These are phyloP conservation scores for Lactifluus rugatus DNA, from an alignment of 768 basidiomycete genomes.

Conservation along the genomic window DNA sequence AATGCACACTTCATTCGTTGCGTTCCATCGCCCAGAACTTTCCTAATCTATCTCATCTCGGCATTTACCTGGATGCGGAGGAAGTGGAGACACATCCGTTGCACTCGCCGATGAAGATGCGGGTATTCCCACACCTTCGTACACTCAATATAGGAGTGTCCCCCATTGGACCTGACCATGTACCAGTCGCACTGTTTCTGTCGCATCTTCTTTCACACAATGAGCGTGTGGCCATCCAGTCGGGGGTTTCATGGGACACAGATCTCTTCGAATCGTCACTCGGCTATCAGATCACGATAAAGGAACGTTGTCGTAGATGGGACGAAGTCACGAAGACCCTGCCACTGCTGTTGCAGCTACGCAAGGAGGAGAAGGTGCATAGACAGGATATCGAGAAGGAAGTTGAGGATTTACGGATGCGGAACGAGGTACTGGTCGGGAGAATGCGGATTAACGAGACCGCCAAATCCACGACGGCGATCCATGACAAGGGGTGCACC, in stretches of 20 bases:
- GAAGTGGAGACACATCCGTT: background rate
- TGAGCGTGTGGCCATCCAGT: slow-evolving; percentile 3
- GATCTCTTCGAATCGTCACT: background rate
- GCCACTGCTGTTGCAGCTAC: slow-evolving; percentile 16
- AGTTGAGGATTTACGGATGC: slow-evolving; percentile 19
- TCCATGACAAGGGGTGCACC: slow-evolving; percentile 2
- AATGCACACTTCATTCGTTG: slow-evolving; percentile 4
- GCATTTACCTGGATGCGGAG: slow-evolving; percentile 17
- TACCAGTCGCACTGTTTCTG: slow-evolving; percentile 17
- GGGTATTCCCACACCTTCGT: slow-evolving; percentile 1
- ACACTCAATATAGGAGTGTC: slow-evolving; percentile 15
- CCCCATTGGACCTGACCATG: slow-evolving; percentile 13
- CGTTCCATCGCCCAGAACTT: slow-evolving; percentile 5
- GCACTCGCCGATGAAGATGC: background rate
- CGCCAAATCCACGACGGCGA: background rate
- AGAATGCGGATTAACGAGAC: background rate
- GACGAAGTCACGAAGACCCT: slow-evolving; percentile 13
- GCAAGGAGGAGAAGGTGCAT: slow-evolving; percentile 12
- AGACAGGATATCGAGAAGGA: slow-evolving; percentile 18
- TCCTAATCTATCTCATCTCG: slow-evolving; percentile 11
- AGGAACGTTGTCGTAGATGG: slow-evolving; percentile 8
- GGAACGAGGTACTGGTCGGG: slow-evolving; percentile 18
- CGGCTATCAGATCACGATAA: background rate
- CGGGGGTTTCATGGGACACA: slow-evolving; percentile 10
- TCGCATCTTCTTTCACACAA: slow-evolving; percentile 15